phyloP scores from a whole-genome alignment of 1,139 yeast species.

The Nakaseomyces sp. region DNA sequence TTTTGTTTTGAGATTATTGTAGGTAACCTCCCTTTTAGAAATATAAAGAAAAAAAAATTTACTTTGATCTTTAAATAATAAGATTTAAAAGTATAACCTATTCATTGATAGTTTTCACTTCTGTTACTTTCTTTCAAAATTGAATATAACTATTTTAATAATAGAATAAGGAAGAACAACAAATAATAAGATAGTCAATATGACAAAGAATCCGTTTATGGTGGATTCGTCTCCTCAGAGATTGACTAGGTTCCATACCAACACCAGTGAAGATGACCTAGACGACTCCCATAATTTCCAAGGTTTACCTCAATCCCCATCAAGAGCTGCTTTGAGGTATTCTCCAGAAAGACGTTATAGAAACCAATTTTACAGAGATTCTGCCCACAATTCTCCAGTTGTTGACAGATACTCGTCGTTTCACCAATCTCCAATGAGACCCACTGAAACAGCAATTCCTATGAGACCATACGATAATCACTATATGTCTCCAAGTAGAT shows the following conservation, averaged over 20 bases:
- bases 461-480: constrained; percentile 28
- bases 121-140: not conserved
- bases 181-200: constrained; percentile 8
- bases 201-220: constrained; percentile 31
- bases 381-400: constrained; percentile 29
- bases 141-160: not conserved
- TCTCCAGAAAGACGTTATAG: constrained; percentile 32
- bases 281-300: constrained; percentile 24
- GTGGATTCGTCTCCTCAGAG: constrained; percentile 24
- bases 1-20: too few relatives aligned
- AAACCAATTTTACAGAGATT: constrained; percentile 25
- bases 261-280: constrained; percentile 13
- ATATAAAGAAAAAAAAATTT: too few relatives aligned
- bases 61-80: too few relatives aligned
- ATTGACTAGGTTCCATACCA: constrained; percentile 24
- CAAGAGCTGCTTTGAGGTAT: constrained; percentile 37
- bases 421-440: constrained; percentile 59
- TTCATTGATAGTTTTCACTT: too few relatives aligned
- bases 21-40: too few relatives aligned
- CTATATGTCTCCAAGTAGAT: constrained; percentile 11
- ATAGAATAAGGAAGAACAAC: not conserved
- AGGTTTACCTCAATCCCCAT: constrained; percentile 35
- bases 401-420: constrained; percentile 37
- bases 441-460: constrained; percentile 41
- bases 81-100: too few relatives aligned